These are phyloP conservation scores for Eucalyptus brandiana DNA, from an alignment of 345 rosid species.

Conservation along the genomic window DNA sequence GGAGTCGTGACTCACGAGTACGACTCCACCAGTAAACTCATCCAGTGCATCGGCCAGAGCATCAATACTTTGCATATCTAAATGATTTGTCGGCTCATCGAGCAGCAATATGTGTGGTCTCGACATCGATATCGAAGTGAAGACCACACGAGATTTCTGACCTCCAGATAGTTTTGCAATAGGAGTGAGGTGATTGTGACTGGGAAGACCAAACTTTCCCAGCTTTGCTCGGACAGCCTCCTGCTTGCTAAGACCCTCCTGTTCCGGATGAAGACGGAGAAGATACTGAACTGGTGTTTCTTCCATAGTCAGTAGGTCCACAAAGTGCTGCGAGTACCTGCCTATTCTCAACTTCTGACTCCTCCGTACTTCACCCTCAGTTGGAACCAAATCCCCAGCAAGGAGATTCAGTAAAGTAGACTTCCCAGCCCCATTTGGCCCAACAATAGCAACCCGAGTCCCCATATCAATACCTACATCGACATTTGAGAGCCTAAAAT, in stretches of 20 bases:
- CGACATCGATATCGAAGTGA: conserved; percentile 91
- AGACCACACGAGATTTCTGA: conserved; percentile 86
- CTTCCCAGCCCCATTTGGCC: conserved; percentile 97
- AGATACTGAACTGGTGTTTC: conserved; percentile 94
- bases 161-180: conserved; percentile 89
- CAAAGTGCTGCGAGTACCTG: conserved; percentile 95
- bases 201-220: conserved; percentile 88
- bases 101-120: conserved; percentile 79
- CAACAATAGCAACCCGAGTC: conserved; percentile 87
- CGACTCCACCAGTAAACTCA: conserved; percentile 87
- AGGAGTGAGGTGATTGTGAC: conserved; percentile 86
- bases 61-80: conserved; percentile 97
- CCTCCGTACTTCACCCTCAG: conserved; percentile 74
- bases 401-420: conserved; percentile 88
- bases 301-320: conserved; percentile 80
- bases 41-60: conserved; percentile 90
- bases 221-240: conserved; percentile 95
- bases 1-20: conserved; percentile 89
- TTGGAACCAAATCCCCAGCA: conserved; percentile 79
- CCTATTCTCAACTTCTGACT: conserved; percentile 92
- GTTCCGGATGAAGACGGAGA: conserved; percentile 91
- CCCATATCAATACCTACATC: conserved; percentile 99
- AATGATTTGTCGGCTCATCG: conserved; percentile 93
- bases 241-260: conserved; percentile 91
- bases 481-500: conserved; percentile 69